A percentile compares a stretch with the other conserved stretches of the same genome.
Conservation (phyloP, 345 rosid genomes). For the Lepidium africanum region DNA sequence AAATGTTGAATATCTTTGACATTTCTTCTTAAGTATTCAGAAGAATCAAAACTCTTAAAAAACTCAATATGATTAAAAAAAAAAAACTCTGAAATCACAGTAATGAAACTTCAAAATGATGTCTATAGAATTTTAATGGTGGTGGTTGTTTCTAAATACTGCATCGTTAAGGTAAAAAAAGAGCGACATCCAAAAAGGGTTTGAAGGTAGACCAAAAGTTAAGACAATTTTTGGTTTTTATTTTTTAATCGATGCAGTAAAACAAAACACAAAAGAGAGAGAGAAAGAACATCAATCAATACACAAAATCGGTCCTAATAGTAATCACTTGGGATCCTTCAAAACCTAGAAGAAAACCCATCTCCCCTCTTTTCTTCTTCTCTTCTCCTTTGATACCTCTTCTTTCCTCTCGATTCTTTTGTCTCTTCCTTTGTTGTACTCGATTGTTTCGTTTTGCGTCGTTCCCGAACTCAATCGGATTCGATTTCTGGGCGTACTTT, state of each 20-base stretch:
- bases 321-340: constrained; percentile 24
- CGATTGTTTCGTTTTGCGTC: not conserved
- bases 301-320: constrained; percentile 14
- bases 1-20: not conserved
- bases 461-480: not conserved
- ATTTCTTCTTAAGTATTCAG: not conserved
- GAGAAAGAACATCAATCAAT: constrained; percentile 11
- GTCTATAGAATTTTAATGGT: not conserved
- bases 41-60: not conserved
- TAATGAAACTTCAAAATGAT: constrained; percentile 8
- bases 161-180: constrained; percentile 2
- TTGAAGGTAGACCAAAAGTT: not conserved
- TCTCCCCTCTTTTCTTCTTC: not conserved
- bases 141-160: constrained; percentile 16
- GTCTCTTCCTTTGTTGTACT: not conserved
- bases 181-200: not conserved
- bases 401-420: not conserved
- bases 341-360: constrained; percentile 14
- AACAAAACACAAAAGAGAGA: not conserved
- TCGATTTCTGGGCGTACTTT: constrained; percentile 7
- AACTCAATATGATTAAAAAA: not conserved
- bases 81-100: too few species aligned
- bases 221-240: not conserved
- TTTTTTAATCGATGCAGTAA: not conserved
- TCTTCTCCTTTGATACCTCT: not conserved